These are phyloP conservation scores for Gonium pectorale DNA, from an alignment of 139 green algal species.

Conservation along the genomic window DNA sequence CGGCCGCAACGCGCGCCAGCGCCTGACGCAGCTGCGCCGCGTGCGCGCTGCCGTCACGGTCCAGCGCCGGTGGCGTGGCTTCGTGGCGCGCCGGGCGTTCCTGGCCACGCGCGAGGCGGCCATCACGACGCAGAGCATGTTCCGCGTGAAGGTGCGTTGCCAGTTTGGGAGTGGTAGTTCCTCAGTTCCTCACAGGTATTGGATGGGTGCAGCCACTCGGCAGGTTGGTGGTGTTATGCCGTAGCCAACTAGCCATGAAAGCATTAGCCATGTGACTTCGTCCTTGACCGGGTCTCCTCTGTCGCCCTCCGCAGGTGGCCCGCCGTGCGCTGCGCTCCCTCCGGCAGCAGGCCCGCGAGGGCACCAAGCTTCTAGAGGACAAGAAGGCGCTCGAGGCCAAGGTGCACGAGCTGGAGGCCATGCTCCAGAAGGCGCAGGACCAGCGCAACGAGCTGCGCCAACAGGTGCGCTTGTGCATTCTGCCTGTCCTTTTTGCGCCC, in stretches of 20 bases:
- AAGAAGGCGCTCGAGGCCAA: constrained; percentile 88
- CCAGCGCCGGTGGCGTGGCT: constrained; percentile 49
- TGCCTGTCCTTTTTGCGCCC: no score
- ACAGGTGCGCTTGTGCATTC: no score
- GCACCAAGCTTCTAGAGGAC: constrained; percentile 89
- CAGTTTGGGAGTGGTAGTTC: no score
- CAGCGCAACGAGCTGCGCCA: constrained; percentile 88
- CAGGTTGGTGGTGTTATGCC: no score
- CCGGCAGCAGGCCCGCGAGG: constrained; percentile 76
- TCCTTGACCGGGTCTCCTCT: no score
- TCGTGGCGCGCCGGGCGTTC: constrained; percentile 24
- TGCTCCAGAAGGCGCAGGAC: constrained; percentile 84
- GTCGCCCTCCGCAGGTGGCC: constrained; percentile 63
- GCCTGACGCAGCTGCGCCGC: constrained; percentile 45
- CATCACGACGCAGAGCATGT: constrained; percentile 42
- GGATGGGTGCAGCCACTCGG: no score
- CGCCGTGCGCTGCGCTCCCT: constrained; percentile 60
- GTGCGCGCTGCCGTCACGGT: constrained; percentile 48
- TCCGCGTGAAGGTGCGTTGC: constrained; percentile 47
- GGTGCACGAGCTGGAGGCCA: constrained; percentile 77
- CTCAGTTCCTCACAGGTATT: no score
- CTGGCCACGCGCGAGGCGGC: constrained; percentile 21
- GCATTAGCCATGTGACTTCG: no score
- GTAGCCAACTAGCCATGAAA: no score
- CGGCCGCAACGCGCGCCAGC: constrained; percentile 54